phyloP scores from a whole-genome alignment of 164 flowering plant species.

The Berberis vulgaris region DNA sequence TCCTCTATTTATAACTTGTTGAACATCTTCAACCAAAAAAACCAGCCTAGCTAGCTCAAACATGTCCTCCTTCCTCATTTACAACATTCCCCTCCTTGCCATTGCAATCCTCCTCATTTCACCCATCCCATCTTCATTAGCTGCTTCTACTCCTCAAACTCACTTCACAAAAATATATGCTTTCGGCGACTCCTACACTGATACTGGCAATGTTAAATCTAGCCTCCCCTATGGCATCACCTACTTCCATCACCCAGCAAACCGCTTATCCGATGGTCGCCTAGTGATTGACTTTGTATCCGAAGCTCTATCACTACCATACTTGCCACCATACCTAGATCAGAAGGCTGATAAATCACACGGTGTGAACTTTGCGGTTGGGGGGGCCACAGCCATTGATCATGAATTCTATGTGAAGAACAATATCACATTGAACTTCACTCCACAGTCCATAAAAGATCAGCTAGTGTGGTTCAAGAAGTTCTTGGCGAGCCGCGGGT shows the following conservation, averaged over 20 bases:
- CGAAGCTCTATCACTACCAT: constrained; percentile 29
- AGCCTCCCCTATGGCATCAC: constrained; percentile 46
- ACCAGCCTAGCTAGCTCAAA: background rate
- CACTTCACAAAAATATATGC: constrained; percentile 8
- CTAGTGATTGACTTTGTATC: constrained; percentile 47
- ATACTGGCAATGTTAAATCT: constrained; percentile 17
- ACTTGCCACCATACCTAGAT: constrained; percentile 29
- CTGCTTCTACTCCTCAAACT: background rate
- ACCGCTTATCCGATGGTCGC: constrained; percentile 54
- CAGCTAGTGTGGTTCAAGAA: constrained; percentile 36
- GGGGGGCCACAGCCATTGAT: constrained; percentile 36
- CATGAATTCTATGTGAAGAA: constrained; percentile 33
- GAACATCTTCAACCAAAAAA: background rate
- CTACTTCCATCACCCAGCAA: constrained; percentile 38
- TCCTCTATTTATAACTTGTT: background rate
- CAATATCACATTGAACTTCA: constrained; percentile 16
- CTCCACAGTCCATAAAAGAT: constrained; percentile 19
- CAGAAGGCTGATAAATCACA: constrained; percentile 12
- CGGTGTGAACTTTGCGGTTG: constrained; percentile 52
- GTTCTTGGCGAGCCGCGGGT: background rate
- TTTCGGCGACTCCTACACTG: constrained; percentile 12
- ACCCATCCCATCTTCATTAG: background rate
- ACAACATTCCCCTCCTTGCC: background rate
- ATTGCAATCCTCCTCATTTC: background rate
- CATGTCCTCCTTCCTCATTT: background rate